Base-by-base conservation (phyloP, 495 filamentous ascomycete genomes). In the Monascus purpureus region DNA sequence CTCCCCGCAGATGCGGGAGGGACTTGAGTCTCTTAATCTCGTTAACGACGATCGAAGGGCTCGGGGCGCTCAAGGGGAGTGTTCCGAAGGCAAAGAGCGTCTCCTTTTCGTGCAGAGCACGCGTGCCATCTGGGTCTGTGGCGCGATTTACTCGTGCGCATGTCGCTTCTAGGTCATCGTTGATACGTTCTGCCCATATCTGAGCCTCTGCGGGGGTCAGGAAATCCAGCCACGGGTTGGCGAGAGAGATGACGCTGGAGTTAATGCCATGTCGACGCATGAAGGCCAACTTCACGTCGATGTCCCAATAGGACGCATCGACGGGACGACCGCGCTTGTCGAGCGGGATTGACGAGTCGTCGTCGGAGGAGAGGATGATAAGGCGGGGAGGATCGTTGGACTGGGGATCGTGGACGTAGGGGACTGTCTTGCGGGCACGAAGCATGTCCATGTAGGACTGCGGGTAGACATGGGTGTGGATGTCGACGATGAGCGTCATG, bases 161-260 rank as follows among this genome's bases (percentile, higher is more conserved):
- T 41, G 79, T 72, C 8, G 47, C 35, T 33, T 84, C 66, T 17
- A 94, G 72, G 25, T 87, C 80, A 40, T 80, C 59, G 54, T 94
- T 96, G 51, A 93, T 72, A 3, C 51, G 57, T 20, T 61, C 37
- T 0, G 84, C 80, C 36, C 72, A 70, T 25, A 57, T 47, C 8
- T 66, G 68, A 2, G 80, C 80, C 36, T 78, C 70, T 13, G 54
- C 41, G 0, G 74, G 42, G 0, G 70, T 59, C 0, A 94, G 60
- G 48, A 93, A 94, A 52, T 94, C 88, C 1, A 96, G 71, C 88
- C 88, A 96, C 1, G 88, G 88, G 50, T 96, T 96, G 14, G 88
- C 88, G 26, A 94, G 77, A 0, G 80, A 87, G 47, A 96, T 72
- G 6, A 94, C 77, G 12, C 82, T 92, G 33, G 73, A 74, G 47